Evolutionary conservation across 345 rosid genomes (phyloP).

Genomic region (Gossypioides kirkii): DNA sequence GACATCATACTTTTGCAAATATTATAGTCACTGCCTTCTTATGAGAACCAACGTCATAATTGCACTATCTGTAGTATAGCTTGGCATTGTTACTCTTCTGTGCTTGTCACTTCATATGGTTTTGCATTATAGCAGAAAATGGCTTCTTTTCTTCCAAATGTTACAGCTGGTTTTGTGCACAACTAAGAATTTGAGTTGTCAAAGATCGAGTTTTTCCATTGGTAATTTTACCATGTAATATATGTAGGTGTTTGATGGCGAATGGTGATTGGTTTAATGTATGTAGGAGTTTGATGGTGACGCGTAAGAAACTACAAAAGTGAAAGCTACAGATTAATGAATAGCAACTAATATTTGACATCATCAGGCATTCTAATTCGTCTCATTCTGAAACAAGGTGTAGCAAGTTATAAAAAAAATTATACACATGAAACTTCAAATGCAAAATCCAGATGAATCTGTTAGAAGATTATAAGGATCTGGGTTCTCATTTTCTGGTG

Average conservation of each 20-base stretch:
- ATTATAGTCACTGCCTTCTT: neutral
- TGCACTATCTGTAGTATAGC: neutral
- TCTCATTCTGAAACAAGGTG: neutral
- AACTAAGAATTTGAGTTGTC: too few species aligned
- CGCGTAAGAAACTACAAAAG: neutral
- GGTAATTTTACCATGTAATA: too few species aligned
- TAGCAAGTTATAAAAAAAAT: conserved; percentile 15
- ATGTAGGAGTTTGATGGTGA: too few species aligned
- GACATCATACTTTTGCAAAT: neutral
- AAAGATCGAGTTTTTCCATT: too few species aligned
- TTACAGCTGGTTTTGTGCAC: neutral
- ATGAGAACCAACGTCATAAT: neutral
- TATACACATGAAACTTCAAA: conserved; percentile 32
- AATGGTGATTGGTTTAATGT: too few species aligned
- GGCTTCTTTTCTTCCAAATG: neutral
- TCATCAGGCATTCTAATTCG: neutral
- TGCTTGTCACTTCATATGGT: neutral
- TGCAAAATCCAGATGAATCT: conserved; percentile 29
- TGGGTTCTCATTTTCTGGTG: conserved; percentile 26
- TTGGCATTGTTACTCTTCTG: neutral
- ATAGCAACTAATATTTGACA: neutral
- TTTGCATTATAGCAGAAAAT: neutral
- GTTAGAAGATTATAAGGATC: conserved; percentile 20
- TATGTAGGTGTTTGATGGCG: too few species aligned
- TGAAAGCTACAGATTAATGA: neutral